Evolutionary conservation across 352 stramenopile genomes (phyloP), one percentile per base, ranked within the genome.

Genomic region (Phytophthora tentaculata): DNA sequence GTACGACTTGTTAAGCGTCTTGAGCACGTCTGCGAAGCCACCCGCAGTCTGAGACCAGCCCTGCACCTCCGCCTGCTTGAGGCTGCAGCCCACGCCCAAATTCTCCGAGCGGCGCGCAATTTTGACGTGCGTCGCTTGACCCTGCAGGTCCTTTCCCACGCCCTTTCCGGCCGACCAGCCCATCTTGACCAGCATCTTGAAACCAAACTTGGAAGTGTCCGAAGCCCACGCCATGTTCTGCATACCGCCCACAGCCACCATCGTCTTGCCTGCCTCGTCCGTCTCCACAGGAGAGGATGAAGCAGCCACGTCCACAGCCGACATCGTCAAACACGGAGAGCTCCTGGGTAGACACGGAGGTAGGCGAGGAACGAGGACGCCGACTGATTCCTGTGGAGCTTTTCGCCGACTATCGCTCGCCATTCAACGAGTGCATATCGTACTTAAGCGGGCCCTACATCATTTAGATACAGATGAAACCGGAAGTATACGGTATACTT

Each of bases 181-280:
- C 95, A 99, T 98, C 74, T 98, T 98, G 20, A 93, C 72, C 29
- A 99, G 86, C 88, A 99, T 97, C 71, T 97, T 97, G 67, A 92
- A 96, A 17, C 96, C 96, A 56, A 98, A 98, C 76, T 98, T 98
- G 80, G 77, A 93, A 63, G 83, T 92, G 71, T 98, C 93, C 19
- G 83, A 72, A 9, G 88, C 86, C 88, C 88, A 96, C 55, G 86
- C 88, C 85, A 92, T 96, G 74, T 96, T 96, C 73, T 96, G 88
- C 76, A 92, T 90, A 44, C 88, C 88, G 23, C 88, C 88, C 47
- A 96, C 47, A n/a, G 81, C 74, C 61, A 96, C 83, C 86, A 96
- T 91, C 70, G 80, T 82, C 64, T 79, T 71, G n/a, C 74, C 74
- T 5, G 63, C 67, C 20, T 79, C 64, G 4, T 75, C 61, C 50